Evolutionary conservation across 352 stramenopile species (phyloP), one percentile per base, ranked within the genome.

Genomic region (Pythium aphanidermatum): DNA sequence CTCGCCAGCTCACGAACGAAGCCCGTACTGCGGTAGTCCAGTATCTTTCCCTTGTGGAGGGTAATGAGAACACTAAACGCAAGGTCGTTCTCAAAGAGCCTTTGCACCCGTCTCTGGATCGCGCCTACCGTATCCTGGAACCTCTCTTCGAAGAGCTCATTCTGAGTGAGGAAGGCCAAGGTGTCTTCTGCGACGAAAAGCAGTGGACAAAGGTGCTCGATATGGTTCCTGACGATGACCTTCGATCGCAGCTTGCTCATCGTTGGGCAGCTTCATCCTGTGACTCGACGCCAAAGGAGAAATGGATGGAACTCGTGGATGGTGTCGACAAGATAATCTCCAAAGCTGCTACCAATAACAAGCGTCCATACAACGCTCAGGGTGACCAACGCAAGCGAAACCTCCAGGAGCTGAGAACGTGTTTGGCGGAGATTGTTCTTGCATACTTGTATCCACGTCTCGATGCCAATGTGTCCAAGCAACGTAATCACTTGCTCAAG

Each of bases 401-500:
- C 44, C 59, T 77, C 9, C 41, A 65, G 6, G 75, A 92, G 27
- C 63, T 95, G 30, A 68, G 85, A 32, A 89, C 81, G 31, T 99
- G 95, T 81, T 61, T 97, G 17, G 79, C 93, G 47, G 91, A 98
- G 69, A 96, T 97, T 34, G 94, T 99, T 29, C 93, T 98, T 47
- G 72, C 82, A 27, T 96, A 98, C 55, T 82, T 95, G 24, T 99
- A 99, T 66, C 96, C 97, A 12, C 83, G 97, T 28, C 64, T 99
- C 51, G 97, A 99, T 95, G 97, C 97, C 29, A 99, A 99, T 68
- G 97, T 99, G 40, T 99, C 96, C 51, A 99, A 98, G 65, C 92
- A 97, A 63, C 84, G 95, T 46, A 99, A 99, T 85, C 97, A 99
- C 82, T 97, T 99, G 76, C 79, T 99, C 29, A 99, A 99, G 70